Conservation (phyloP, 2,329 filamentous ascomycete species). For the Microsporum canis region DNA sequence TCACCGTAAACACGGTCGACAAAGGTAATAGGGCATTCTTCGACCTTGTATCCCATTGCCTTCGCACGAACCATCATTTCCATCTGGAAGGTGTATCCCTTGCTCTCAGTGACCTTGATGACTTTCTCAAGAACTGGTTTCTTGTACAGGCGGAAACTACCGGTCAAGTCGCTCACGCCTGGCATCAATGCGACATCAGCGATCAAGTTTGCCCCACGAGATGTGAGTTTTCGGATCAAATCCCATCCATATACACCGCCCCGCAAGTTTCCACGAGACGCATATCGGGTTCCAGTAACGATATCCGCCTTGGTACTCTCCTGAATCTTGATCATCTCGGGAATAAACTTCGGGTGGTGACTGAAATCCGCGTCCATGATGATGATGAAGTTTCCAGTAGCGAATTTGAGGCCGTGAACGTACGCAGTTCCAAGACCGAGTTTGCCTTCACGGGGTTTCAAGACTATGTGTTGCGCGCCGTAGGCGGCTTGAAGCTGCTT, state of each 20-base stretch:
- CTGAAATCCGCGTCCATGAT: constrained; percentile 99
- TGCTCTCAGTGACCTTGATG: constrained; percentile 81
- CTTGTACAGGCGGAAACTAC: constrained; percentile 92
- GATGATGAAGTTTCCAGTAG: constrained; percentile 87
- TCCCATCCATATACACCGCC: constrained; percentile 96
- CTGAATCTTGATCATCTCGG: constrained; percentile 79
- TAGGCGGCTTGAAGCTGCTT: constrained; percentile 83
- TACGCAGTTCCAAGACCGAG: constrained; percentile 95
- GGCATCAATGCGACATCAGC: constrained; percentile 88
- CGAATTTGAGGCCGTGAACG: constrained; percentile 84
- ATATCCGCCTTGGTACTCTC: constrained; percentile 76
- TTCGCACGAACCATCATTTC: constrained; percentile 98
- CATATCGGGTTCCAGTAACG: constrained; percentile 91
- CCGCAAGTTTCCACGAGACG: constrained; percentile 49
- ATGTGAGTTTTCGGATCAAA: constrained; percentile 64
- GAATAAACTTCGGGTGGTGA: constrained; percentile 98
- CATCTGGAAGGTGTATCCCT: constrained; percentile 99
- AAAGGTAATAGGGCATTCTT: constrained; percentile 92
- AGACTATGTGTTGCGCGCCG: constrained; percentile 59
- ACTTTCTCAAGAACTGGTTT: constrained; percentile 78
- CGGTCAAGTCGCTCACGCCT: constrained; percentile 89
- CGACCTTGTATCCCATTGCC: constrained; percentile 86
- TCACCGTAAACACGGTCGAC: constrained; percentile 93
- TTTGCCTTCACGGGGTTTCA: constrained; percentile 85
- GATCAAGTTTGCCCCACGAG: constrained; percentile 78